Conservation (phyloP, 768 basidiomycete genomes). For the Pholiota microspora region DNA sequence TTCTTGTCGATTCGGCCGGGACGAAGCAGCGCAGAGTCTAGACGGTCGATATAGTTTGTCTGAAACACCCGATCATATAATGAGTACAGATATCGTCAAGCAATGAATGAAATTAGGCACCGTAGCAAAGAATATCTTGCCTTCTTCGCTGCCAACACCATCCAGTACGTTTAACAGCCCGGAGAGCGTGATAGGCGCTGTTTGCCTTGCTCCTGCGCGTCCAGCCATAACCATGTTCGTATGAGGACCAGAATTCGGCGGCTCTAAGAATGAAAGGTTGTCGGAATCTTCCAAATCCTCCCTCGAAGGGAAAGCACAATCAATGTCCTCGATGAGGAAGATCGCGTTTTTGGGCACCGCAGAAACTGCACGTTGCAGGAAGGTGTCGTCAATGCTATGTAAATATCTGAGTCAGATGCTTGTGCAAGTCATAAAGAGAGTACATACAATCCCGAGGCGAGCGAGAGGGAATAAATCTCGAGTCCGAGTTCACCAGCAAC, state of each 20-base stretch:
- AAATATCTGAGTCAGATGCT: slow-evolving; percentile 5
- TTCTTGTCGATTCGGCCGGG: slow-evolving; percentile 58
- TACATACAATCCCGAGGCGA: slow-evolving; percentile 46
- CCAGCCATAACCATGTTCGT: slow-evolving; percentile 13
- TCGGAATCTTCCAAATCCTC: slow-evolving; percentile 29
- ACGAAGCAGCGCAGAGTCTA: slow-evolving; percentile 54
- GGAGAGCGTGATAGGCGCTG: slow-evolving; percentile 46
- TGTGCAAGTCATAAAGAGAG: background rate
- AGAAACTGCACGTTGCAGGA: slow-evolving; percentile 43
- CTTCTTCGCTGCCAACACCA: slow-evolving; percentile 60
- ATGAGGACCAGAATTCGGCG: background rate
- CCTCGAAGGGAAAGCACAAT: slow-evolving; percentile 53
- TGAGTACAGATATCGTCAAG: too few relatives aligned
- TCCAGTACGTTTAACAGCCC: slow-evolving; percentile 59
- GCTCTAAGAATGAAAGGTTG: background rate
- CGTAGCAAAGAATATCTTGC: slow-evolving; percentile 60
- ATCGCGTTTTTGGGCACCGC: slow-evolving; percentile 52
- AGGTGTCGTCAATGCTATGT: slow-evolving; percentile 46
- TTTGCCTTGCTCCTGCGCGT: slow-evolving; percentile 12
- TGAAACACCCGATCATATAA: too few relatives aligned
- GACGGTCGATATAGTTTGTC: slow-evolving; percentile 56
- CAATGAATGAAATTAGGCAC: too few relatives aligned
- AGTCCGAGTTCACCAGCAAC: slow-evolving; percentile 65
- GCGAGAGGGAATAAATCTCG: slow-evolving; percentile 73
- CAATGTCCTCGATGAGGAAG: slow-evolving; percentile 59